phyloP scores from a whole-genome alignment of 2,329 filamentous ascomycete genomes.

The Tolypocladium paradoxum region DNA sequence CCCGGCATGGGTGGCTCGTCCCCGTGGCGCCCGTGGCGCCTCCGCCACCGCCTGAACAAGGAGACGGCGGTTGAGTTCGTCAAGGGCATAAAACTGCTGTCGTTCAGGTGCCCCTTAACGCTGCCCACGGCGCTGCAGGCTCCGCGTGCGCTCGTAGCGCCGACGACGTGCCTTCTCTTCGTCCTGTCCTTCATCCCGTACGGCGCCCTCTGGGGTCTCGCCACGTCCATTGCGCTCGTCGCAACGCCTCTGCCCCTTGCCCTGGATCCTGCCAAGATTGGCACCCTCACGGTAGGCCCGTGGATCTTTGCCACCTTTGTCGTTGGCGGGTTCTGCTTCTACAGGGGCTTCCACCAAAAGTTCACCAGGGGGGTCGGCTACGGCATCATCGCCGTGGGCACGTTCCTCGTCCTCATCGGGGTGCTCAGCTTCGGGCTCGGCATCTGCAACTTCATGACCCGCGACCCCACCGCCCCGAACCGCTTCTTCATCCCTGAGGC shows the following conservation, averaged over 20 bases:
- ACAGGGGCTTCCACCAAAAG: constrained; percentile 16
- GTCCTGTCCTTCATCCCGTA: constrained; percentile 33
- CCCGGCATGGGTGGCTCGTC: constrained; percentile 7
- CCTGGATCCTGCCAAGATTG: constrained; percentile 27
- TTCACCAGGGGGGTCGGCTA: constrained; percentile 23
- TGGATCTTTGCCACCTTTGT: constrained; percentile 28
- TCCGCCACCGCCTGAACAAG: constrained; percentile 18
- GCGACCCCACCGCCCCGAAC: constrained; percentile 7
- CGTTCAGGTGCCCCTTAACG: constrained; percentile 22
- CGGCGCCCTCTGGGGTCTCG: constrained; percentile 35
- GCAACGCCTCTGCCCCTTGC: constrained; percentile 33
- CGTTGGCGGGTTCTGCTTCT: constrained; percentile 21
- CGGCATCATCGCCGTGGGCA: constrained; percentile 23
- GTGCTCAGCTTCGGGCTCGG: constrained; percentile 33
- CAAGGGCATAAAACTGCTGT: constrained; percentile 25
- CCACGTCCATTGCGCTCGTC: constrained; percentile 33
- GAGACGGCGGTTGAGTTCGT: constrained; percentile 26
- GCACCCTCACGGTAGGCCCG: constrained; percentile 32
- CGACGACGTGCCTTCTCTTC: constrained; percentile 36
- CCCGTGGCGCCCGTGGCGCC: constrained; percentile 11
- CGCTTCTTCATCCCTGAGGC: constrained; percentile 16
- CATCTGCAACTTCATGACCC: constrained; percentile 20
- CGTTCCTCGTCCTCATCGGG: constrained; percentile 27
- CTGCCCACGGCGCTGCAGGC: constrained; percentile 28
- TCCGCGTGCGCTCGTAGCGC: constrained; percentile 36